A percentile compares a stretch with the other conserved stretches of the same genome.
These are phyloP conservation scores for Fusarium buharicum DNA, from an alignment of 2,329 filamentous ascomycete species.

Conservation along the genomic window DNA sequence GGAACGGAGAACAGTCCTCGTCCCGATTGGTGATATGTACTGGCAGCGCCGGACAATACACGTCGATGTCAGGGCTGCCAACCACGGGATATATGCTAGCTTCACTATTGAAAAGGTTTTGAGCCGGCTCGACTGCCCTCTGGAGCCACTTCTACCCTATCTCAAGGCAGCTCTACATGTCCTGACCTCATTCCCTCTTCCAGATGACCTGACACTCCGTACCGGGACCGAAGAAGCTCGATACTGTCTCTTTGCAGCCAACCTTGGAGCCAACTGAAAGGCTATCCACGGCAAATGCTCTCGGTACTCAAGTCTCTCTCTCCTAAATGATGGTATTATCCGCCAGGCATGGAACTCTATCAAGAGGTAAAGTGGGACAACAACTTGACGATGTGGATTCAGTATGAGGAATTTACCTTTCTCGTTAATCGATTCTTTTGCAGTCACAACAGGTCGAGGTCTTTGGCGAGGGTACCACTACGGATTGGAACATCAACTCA, in stretches of 20 bases:
- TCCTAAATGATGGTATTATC: conserved; percentile 52
- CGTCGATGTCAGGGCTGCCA: conserved; percentile 50
- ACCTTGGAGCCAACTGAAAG: conserved; percentile 56
- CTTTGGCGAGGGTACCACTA: conserved; percentile 22
- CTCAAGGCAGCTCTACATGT: conserved; percentile 69
- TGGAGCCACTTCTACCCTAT: conserved; percentile 65
- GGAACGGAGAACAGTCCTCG: conserved; percentile 61
- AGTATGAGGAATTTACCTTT: conserved; percentile 51
- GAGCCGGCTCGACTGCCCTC: conserved; percentile 65
- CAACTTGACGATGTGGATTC: conserved; percentile 47
- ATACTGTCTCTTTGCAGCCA: conserved; percentile 58
- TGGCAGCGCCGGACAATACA: conserved; percentile 53
- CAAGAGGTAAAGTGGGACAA: conserved; percentile 51
- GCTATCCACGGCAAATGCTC: conserved; percentile 4
- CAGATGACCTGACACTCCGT: conserved; percentile 66
- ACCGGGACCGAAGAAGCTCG: conserved; percentile 72
- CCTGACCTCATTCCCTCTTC: conserved; percentile 65
- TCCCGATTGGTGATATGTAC: conserved; percentile 57
- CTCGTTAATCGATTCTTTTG: conserved; percentile 45
- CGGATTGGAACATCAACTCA: neutral
- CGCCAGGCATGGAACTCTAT: conserved; percentile 45
- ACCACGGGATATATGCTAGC: conserved; percentile 54
- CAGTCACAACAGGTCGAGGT: conserved; percentile 46
- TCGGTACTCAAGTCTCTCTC: conserved; percentile 40
- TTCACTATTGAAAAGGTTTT: conserved; percentile 66